These are phyloP conservation scores for Neospermospora avenae DNA, from an alignment of 2,329 filamentous ascomycete genomes.

Conservation along the genomic window DNA sequence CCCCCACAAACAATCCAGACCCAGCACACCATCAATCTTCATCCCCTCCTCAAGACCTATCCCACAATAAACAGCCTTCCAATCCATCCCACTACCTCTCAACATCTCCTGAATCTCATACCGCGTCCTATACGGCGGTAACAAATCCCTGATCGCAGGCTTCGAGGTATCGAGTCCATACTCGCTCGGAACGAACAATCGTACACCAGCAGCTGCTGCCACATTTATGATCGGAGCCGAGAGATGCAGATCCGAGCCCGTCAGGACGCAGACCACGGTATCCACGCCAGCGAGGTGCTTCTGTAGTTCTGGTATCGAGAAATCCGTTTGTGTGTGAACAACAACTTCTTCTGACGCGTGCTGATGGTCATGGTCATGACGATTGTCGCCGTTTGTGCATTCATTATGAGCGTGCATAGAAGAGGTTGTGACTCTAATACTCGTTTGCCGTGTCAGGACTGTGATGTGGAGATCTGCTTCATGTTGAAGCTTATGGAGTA, in stretches of 20 bases:
- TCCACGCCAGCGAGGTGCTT: not conserved
- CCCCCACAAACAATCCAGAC: slow-evolving; percentile 17
- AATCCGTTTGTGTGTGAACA: slow-evolving; percentile 14
- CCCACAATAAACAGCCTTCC: slow-evolving; percentile 17
- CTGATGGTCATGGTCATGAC: not conserved
- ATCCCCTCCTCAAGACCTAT: slow-evolving; percentile 17
- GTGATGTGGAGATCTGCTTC: not conserved
- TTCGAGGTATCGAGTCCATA: slow-evolving; percentile 18
- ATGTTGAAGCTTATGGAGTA: slow-evolving; percentile 16
- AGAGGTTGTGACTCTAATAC: not conserved
- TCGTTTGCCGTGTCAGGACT: slow-evolving; percentile 18
- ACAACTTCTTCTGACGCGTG: not conserved
- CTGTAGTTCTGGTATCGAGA: slow-evolving; percentile 1
- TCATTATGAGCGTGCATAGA: slow-evolving; percentile 3
- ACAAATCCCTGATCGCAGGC: slow-evolving; percentile 1
- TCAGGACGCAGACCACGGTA: slow-evolving; percentile 12
- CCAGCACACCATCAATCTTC: slow-evolving; percentile 18
- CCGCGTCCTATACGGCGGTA: slow-evolving; percentile 16
- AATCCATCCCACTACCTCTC: slow-evolving; percentile 2
- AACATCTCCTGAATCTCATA: slow-evolving; percentile 15
- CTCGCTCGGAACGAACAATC: slow-evolving; percentile 17
- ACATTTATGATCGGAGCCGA: slow-evolving; percentile 1
- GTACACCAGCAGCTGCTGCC: not conserved
- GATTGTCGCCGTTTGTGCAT: not conserved
- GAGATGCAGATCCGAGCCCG: slow-evolving; percentile 18